Base-by-base conservation (phyloP, 2,329 filamentous ascomycete genomes). In the Scorias spongiosa region DNA sequence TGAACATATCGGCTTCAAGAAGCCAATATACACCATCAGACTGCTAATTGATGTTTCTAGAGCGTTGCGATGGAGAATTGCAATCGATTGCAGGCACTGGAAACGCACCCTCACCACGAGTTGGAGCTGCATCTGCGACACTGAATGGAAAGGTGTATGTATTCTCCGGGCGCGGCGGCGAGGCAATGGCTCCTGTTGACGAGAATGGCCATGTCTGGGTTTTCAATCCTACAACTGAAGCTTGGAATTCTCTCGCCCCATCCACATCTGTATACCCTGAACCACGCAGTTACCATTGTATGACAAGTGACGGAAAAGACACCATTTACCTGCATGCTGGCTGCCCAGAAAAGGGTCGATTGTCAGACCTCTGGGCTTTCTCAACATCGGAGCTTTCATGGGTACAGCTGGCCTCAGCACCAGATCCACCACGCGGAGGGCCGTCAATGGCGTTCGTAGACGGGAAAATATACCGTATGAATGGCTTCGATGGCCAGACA, bases 261-360 rank as follows among this genome's bases (percentile, higher is more conserved):
- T 67, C 44, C 53, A 57, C 48, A 26, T 26, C 67, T 50, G 29
- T 9, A 36, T 60, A 61, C 44, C 84, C 84, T 0, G 68, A 70
- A 6, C 69, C 81, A 1, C 75, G 86, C 47, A 85, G 80, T 64
- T 83, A 83, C 55, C 84, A 91, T 62, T 67, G 72, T 29, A 75
- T 79, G 3, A 69, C 74, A 1, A 77, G 78, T 46, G 72, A 79
- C 39, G 81, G 80, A 3, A 74, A 75, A 44, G 77, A 80, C 15
- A 83, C 76, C 0, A 67, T 93, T 39, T 80, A 84, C 57, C 59
- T 93, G 29, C 85, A 93, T 58, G 84, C 81, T 4, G 85, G 86
- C 2, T 83, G 79, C 54, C 71, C 83, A 0, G 71, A 74, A 5
- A 71, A 65, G 26, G 81, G 77, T 10, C 67, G 77, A 2, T 67